Base-by-base conservation (phyloP, 805 yeast species). In the Wickerhamomyces hampshirensis region DNA sequence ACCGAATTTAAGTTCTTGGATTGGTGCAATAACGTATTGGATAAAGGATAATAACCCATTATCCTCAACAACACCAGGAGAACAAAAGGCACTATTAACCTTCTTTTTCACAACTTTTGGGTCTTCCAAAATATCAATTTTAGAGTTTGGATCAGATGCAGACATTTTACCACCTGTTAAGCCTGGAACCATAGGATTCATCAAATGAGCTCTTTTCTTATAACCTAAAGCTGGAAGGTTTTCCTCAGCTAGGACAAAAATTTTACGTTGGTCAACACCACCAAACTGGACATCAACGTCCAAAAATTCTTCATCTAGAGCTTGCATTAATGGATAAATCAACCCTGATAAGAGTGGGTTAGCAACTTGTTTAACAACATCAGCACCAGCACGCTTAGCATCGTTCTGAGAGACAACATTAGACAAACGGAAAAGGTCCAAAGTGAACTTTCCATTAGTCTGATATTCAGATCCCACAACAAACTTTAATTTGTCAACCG, bases 171-270 rank as follows among this genome's bases (percentile, higher is more conserved):
- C 98, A 52, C 98, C 97, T 65, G 83, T 79, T 52, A 93, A 75
- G 37, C 98, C 98, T 33, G 98, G 98, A 31, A 94, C 96, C 98
- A 93, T 91, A 37, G 88, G 91, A 68, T 93, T 93, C 99, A 93
- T 93, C 58, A 93, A 71, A 66, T 93, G 99, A 21, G 95, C 98
- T 61, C 99, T 82, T 73, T 93, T 93, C 66, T 84, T 86, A 80
- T 91, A 93, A 28, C 97, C 97, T 38, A 93, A 55, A 34, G 77
- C 58, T 29, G 80, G 89, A 58, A 93, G 75, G 65, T 84, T 82
- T 66, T 93, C 98, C 63, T 93, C 98, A 7, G 98, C 98, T 37
- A 93, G 72, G 18, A 88, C 97, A 51, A 93, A 93, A 56, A 93
- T 93, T 68, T 93, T 93, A 66, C 99, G 80, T 69, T 93, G 98